These are phyloP conservation scores for Triangularia setosa DNA, from an alignment of 2,329 filamentous ascomycete genomes.

Conservation along the genomic window DNA sequence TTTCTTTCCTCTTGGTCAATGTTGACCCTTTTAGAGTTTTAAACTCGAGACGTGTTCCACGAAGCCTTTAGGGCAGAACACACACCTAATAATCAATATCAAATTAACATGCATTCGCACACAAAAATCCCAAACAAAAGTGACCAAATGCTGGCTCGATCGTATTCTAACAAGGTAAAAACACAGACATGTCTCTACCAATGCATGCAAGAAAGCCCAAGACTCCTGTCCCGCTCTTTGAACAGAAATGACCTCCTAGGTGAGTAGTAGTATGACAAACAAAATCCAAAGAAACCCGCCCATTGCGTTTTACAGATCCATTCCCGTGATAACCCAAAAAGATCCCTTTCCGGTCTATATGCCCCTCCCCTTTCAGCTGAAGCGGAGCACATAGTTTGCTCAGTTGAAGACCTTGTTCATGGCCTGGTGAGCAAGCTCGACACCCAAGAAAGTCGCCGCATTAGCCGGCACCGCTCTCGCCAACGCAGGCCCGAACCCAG, in stretches of 20 bases:
- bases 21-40: too few relatives aligned
- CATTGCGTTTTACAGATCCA: not conserved
- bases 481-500: slow-evolving; percentile 88
- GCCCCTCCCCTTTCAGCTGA: not conserved
- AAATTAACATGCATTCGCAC: too few relatives aligned
- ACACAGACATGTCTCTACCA: not conserved
- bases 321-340: not conserved
- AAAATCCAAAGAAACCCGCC: not conserved
- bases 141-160: not conserved
- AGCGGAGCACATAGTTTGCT: not conserved
- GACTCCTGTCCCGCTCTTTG: not conserved
- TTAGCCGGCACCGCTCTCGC: slow-evolving; percentile 93
- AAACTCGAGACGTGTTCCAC: too few relatives aligned
- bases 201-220: not conserved
- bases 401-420: slow-evolving; percentile 68
- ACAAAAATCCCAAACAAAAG: too few relatives aligned
- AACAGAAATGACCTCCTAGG: not conserved
- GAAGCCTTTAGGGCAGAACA: too few relatives aligned
- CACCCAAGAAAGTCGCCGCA: slow-evolving; percentile 87
- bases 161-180: not conserved
- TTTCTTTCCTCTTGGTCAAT: too few relatives aligned
- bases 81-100: too few relatives aligned
- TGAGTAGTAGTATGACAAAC: not conserved
- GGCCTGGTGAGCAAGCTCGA: slow-evolving; percentile 77
- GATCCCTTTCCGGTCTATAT: not conserved